Conservation (phyloP, 805 yeast genomes). For the Saccharomyces jurei region DNA sequence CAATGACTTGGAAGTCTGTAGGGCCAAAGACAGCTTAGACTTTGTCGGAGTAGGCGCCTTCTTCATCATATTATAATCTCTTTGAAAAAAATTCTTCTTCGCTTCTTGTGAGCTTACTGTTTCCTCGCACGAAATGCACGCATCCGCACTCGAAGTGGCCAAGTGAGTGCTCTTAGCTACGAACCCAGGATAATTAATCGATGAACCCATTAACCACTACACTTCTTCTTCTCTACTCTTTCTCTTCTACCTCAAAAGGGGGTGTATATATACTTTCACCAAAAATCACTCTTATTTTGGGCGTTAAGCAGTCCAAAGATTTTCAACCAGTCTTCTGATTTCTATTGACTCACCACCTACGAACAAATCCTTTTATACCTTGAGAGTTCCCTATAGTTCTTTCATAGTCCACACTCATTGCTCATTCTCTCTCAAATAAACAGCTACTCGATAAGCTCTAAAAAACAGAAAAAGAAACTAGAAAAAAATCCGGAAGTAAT, state of each 20-base stretch:
- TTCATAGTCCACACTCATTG: background rate
- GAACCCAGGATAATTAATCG: slow-evolving; percentile 16
- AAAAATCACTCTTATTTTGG: background rate
- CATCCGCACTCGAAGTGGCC: background rate
- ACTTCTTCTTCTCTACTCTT: background rate
- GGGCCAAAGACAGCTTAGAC: slow-evolving; percentile 24
- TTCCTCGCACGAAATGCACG: slow-evolving; percentile 2
- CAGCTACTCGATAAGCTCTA: slow-evolving; percentile 1
- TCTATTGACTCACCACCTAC: background rate
- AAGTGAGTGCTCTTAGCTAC: background rate
- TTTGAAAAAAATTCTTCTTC: background rate
- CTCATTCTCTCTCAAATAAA: background rate
- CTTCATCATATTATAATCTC: background rate
- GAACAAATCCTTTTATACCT: background rate
- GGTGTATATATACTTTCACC: background rate
- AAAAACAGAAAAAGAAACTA: background rate
- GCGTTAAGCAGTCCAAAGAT: background rate
- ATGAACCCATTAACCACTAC: slow-evolving; percentile 11
- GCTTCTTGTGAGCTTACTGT: background rate
- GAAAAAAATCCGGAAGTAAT: background rate
- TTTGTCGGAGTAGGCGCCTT: slow-evolving; percentile 2
- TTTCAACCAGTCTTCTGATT: background rate
- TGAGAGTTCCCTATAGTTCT: background rate
- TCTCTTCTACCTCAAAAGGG: background rate
- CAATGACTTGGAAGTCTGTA: slow-evolving; percentile 7